Evolutionary conservation across 495 filamentous ascomycete genomes (phyloP).

Genomic region (Letharia columbiana): DNA sequence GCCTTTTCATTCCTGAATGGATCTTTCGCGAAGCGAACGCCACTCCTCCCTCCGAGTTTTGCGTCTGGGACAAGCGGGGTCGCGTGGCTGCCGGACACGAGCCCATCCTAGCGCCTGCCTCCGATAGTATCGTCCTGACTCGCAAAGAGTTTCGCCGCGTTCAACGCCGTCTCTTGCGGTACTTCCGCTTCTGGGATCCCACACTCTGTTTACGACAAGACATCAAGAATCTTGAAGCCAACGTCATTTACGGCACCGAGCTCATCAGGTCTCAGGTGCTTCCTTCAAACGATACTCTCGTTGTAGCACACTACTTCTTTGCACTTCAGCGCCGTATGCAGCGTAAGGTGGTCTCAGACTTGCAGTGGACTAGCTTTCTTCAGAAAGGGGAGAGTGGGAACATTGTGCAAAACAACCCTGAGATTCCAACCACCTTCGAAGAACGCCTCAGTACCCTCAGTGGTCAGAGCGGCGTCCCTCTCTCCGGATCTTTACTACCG

Average conservation of each 20-base stretch:
- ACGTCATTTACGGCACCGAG: neutral
- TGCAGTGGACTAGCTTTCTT: neutral
- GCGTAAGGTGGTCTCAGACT: constrained; percentile 10
- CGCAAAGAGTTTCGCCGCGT: constrained; percentile 4
- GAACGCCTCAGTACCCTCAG: neutral
- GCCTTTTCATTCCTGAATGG: constrained; percentile 14
- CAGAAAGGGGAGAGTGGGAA: constrained; percentile 1
- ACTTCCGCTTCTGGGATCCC: constrained; percentile 10
- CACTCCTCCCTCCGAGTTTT: neutral
- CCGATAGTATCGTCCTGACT: constrained; percentile 4
- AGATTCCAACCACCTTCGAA: constrained; percentile 12
- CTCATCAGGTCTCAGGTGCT: constrained; percentile 1
- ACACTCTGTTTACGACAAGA: neutral
- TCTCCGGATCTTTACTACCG: constrained; percentile 2
- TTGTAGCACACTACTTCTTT: constrained; percentile 14
- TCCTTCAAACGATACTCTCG: neutral
- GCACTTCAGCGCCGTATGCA: constrained; percentile 15
- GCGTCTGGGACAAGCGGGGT: constrained; percentile 5
- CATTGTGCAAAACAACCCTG: constrained; percentile 12
- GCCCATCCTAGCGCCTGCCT: neutral
- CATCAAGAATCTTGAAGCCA: neutral
- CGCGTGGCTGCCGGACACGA: neutral
- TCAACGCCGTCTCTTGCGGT: constrained; percentile 12
- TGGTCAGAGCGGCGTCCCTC: neutral
- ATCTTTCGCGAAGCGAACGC: constrained; percentile 1